These are phyloP conservation scores for carrot (Daucus carota) DNA, from an alignment of 129 eudicot species.

Conservation along the genomic window DNA sequence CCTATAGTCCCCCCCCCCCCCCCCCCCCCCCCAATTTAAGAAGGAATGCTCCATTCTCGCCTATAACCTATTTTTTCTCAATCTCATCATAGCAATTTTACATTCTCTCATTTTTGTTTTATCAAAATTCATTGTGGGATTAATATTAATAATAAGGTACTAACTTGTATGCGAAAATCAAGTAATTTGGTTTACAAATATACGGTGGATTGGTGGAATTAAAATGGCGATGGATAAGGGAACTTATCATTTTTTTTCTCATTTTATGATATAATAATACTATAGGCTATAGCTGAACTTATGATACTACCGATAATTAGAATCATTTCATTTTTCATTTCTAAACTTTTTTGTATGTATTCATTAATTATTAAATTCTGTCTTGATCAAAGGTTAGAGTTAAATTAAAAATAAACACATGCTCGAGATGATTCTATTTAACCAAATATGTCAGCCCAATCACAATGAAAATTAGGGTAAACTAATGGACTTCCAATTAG, in stretches of 20 bases:
- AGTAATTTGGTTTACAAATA: neutral
- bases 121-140: neutral
- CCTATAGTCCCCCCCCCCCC: no score
- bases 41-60: no score
- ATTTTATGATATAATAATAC: neutral
- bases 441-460: neutral
- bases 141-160: neutral
- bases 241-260: neutral
- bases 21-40: no score
- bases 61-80: no score
- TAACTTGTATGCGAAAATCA: neutral
- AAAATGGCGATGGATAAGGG: neutral
- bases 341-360: neutral
- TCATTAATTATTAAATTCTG: neutral
- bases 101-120: no score
- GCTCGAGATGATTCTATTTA: neutral
- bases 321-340: neutral
- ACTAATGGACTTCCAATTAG: neutral
- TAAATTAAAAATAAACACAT: neutral
- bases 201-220: neutral
- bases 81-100: no score
- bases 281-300: neutral
- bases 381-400: neutral
- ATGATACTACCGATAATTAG: neutral
- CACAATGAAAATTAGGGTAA: neutral